Evolutionary conservation across 495 filamentous ascomycete species (phyloP).

Genomic region (Penicillium roqueforti): DNA sequence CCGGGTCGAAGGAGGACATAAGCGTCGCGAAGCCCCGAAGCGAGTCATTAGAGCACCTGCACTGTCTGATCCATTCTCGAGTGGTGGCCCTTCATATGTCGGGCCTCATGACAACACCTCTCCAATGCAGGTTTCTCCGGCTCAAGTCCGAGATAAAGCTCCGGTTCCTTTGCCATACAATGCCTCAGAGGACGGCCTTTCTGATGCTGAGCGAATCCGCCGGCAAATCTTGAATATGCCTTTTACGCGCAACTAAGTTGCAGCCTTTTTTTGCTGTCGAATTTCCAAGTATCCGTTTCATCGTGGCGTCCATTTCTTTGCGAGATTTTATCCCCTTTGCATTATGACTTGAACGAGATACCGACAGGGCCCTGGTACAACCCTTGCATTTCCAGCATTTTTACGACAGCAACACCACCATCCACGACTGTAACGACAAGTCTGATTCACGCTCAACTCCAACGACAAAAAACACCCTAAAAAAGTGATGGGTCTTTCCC

Average conservation of each 20-base stretch:
- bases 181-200: constrained; percentile 38
- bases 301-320: constrained; percentile 22
- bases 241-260: constrained; percentile 31
- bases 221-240: constrained; percentile 45
- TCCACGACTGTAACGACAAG: constrained; percentile 41
- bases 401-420: constrained; percentile 36
- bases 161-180: constrained; percentile 30
- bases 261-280: constrained; percentile 11
- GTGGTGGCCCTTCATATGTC: constrained; percentile 20
- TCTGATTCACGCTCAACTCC: constrained; percentile 3
- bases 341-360: constrained; percentile 36
- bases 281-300: constrained; percentile 12
- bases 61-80: constrained; percentile 41
- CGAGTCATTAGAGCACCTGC: constrained; percentile 35
- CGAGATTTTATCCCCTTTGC: constrained; percentile 19
- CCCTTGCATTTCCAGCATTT: constrained; percentile 17
- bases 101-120: constrained; percentile 9
- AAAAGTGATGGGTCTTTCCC: constrained; percentile 24
- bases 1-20: constrained; percentile 31
- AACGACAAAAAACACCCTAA: constrained; percentile 7
- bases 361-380: constrained; percentile 10
- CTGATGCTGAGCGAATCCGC: constrained; percentile 47
- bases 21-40: constrained; percentile 26
- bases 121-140: constrained; percentile 20
- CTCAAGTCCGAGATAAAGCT: constrained; percentile 14